These are phyloP conservation scores for Perkinsus olseni DNA, from an alignment of 169 alveolate species.

Conservation along the genomic window DNA sequence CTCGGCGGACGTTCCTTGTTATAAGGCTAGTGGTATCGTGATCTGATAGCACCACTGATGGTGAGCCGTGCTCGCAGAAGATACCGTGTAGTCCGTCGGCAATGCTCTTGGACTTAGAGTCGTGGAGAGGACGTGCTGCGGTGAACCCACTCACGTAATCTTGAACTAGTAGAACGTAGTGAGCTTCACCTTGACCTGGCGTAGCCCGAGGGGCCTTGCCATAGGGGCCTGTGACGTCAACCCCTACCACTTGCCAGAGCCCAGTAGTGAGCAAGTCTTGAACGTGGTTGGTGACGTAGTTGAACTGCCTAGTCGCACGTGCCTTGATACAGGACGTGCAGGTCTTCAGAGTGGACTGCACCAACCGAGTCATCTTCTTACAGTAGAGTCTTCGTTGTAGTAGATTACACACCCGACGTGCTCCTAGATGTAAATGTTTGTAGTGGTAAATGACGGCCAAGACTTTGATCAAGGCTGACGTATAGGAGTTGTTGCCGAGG, in stretches of 20 bases:
- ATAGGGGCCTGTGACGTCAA: not conserved
- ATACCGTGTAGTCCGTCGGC: not conserved
- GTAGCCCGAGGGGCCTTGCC: not conserved
- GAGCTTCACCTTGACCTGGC: not conserved
- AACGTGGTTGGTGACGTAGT: not conserved
- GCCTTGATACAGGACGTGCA: not conserved
- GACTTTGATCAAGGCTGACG: not conserved
- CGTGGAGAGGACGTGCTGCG: not conserved
- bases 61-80: not conserved
- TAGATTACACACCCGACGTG: not conserved
- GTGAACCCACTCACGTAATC: not conserved
- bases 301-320: not conserved
- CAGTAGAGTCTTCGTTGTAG: not conserved
- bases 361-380: not conserved
- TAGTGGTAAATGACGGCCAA: not conserved
- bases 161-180: not conserved
- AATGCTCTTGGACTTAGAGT: not conserved
- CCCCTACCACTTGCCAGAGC: not conserved
- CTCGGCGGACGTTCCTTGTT: not conserved
- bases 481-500: not conserved
- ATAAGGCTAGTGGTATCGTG: not conserved
- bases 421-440: not conserved
- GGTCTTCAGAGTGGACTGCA: not conserved
- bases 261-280: not conserved
- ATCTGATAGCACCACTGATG: not conserved